Evolutionary conservation across 371 early-diverging fungal species (phyloP).

Genomic region (Lichtheimia corymbifera): DNA sequence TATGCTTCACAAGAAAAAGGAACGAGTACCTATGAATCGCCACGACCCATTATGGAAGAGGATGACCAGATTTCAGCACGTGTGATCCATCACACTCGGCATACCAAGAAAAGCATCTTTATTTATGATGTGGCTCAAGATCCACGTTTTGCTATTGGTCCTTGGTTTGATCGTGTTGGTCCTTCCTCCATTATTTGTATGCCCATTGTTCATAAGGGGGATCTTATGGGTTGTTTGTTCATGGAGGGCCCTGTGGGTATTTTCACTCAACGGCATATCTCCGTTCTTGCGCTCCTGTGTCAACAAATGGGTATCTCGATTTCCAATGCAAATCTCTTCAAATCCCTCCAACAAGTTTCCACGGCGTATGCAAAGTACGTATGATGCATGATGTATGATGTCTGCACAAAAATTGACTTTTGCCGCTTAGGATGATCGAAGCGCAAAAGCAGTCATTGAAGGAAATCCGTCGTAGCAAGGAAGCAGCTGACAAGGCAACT

Average conservation of each 20-base stretch:
- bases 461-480: slow-evolving; percentile 47
- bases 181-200: slow-evolving; percentile 56
- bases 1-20: slow-evolving; percentile 44
- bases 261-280: slow-evolving; percentile 56
- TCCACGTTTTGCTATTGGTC: slow-evolving; percentile 42
- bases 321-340: slow-evolving; percentile 56
- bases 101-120: slow-evolving; percentile 42
- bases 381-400: neutral
- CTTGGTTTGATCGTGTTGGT: slow-evolving; percentile 49
- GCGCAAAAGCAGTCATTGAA: slow-evolving; percentile 47
- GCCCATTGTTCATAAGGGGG: slow-evolving; percentile 55
- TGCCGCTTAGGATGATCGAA: slow-evolving; percentile 41
- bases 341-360: slow-evolving; percentile 41
- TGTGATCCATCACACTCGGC: slow-evolving; percentile 42
- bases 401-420: neutral
- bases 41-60: slow-evolving; percentile 31
- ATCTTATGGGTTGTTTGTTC: slow-evolving; percentile 53
- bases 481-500: slow-evolving; percentile 44
- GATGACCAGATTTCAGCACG: slow-evolving; percentile 38
- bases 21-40: slow-evolving; percentile 42
- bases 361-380: slow-evolving; percentile 33
- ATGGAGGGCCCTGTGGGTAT: slow-evolving; percentile 59
- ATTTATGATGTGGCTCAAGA: slow-evolving; percentile 41
- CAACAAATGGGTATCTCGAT: slow-evolving; percentile 66
- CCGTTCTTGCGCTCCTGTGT: slow-evolving; percentile 55